phyloP scores from a whole-genome alignment of 768 basidiomycete species.

The Tephrocybe sp. region DNA sequence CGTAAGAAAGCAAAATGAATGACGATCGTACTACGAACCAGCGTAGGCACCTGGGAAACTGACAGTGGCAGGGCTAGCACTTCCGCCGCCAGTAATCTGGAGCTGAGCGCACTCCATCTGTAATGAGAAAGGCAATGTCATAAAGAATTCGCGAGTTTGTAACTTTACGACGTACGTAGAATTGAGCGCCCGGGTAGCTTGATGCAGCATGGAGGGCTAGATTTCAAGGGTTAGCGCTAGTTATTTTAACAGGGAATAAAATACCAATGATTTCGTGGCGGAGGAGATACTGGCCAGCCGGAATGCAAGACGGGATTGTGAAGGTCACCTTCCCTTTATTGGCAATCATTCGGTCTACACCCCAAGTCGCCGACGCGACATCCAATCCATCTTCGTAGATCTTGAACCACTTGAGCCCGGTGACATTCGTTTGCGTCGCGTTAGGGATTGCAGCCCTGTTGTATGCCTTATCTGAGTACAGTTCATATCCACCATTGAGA shows the following conservation, averaged over 20 bases:
- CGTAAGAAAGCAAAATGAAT: neutral
- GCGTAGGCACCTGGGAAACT: slow-evolving; percentile 47
- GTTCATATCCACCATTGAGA: neutral
- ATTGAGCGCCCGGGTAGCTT: slow-evolving; percentile 52
- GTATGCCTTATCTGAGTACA: neutral
- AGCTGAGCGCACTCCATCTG: slow-evolving; percentile 51
- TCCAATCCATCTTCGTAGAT: slow-evolving; percentile 44
- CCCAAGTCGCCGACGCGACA: slow-evolving; percentile 35
- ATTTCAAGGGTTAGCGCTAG: neutral
- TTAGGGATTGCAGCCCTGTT: slow-evolving; percentile 41
- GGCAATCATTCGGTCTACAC: slow-evolving; percentile 40
- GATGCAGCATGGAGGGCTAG: slow-evolving; percentile 42
- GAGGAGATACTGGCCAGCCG: slow-evolving; percentile 45
- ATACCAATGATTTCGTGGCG: slow-evolving; percentile 50
- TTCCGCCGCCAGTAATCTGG: slow-evolving; percentile 42
- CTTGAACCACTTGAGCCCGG: slow-evolving; percentile 54
- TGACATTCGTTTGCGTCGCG: slow-evolving; percentile 43
- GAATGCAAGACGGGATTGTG: slow-evolving; percentile 42
- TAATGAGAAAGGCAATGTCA: neutral
- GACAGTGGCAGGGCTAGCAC: slow-evolving; percentile 38
- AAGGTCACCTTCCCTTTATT: slow-evolving; percentile 51
- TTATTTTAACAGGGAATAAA: neutral
- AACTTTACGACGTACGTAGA: slow-evolving; percentile 38
- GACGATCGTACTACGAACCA: slow-evolving; percentile 17
- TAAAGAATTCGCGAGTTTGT: neutral